Evolutionary conservation across 495 filamentous ascomycete species (phyloP), one percentile per base, ranked within the genome.

Genomic region (Neurospora cerealis): DNA sequence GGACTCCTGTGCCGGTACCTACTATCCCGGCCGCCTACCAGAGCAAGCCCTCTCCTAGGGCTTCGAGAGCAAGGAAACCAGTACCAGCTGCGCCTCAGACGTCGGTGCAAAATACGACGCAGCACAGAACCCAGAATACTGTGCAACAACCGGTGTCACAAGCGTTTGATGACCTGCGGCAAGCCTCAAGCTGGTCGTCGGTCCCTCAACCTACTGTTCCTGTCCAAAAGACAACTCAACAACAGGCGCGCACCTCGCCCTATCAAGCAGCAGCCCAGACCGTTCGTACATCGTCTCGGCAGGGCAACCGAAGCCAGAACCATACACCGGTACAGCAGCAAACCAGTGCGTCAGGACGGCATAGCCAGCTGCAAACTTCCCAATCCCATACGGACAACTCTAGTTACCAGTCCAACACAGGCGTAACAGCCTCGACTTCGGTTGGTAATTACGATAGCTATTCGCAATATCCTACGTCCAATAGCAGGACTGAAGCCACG

Each of bases 131-230:
- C 0, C 72, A 70, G 42, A 71, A 71, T 34, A 24, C 70, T 32
- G 70, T 54, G 2, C 70, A 38, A 19, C 41, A 69, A 21, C 17
- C 75, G 4, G 71, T 36, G 15, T 42, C 75, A 3, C 72, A 75
- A 38, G 73, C 74, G 4, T 78, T 77, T 71, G 77, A 79, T 41
- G 76, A 77, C 60, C 4, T 75, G 19, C 79, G 71, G 21, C 78
- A 77, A 69, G n/a, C 74, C 7, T 42, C 78, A 32, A 74, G 46
- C 42, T 79, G 79, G 78, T 39, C 73, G 13, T 40, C 42, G 15
- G 69, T 72, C 2, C 10, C 73, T 34, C 77, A 76, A 32, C 36
- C 78, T n/a, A 42, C 72, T 11, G 19, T 54, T 40, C 74, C 54
- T 36, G 54, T 66, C 28, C 54, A 66, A 66, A 66, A 70, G 46